These are phyloP conservation scores for Asterochloris sp. DNA, from an alignment of 139 green algal species.

Conservation along the genomic window DNA sequence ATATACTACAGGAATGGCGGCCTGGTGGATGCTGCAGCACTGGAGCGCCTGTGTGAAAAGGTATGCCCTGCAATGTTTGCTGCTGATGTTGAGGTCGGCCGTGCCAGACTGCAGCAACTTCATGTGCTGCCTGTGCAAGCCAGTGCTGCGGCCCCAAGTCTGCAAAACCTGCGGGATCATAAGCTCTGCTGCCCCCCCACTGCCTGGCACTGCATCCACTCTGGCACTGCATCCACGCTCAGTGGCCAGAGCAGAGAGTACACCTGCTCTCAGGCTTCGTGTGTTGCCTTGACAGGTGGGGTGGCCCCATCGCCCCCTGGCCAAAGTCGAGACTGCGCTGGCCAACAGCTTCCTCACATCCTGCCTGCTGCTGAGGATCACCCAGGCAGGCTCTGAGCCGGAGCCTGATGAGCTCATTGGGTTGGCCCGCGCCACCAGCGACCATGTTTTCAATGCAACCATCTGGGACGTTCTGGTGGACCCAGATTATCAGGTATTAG, in stretches of 20 bases:
- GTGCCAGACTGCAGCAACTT: neutral
- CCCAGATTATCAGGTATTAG: constrained; percentile 81
- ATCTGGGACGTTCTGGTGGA: constrained; percentile 98
- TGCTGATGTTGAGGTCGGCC: no score
- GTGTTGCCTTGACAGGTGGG: constrained; percentile 62
- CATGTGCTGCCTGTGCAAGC: neutral
- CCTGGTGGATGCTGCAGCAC: constrained; percentile 63
- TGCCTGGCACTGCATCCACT: no score
- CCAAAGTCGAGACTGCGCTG: constrained; percentile 86
- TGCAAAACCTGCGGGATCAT: no score
- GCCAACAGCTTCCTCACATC: constrained; percentile 88
- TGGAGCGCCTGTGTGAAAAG: constrained; percentile 86
- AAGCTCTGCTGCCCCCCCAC: neutral
- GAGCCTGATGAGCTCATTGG: constrained; percentile 25
- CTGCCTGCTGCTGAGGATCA: constrained; percentile 53
- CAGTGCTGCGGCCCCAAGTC: neutral
- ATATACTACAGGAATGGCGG: constrained; percentile 80
- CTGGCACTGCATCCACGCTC: no score
- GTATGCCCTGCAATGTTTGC: constrained; percentile 24
- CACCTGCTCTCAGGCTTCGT: neutral
- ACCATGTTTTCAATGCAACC: constrained; percentile 97
- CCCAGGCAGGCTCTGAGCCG: neutral
- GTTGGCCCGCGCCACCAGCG: constrained; percentile 81
- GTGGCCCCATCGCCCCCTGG: constrained; percentile 75
- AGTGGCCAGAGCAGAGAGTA: no score